Conservation (phyloP, 2,329 filamentous ascomycete genomes). For the Calonectria pseudoreteaudii region DNA sequence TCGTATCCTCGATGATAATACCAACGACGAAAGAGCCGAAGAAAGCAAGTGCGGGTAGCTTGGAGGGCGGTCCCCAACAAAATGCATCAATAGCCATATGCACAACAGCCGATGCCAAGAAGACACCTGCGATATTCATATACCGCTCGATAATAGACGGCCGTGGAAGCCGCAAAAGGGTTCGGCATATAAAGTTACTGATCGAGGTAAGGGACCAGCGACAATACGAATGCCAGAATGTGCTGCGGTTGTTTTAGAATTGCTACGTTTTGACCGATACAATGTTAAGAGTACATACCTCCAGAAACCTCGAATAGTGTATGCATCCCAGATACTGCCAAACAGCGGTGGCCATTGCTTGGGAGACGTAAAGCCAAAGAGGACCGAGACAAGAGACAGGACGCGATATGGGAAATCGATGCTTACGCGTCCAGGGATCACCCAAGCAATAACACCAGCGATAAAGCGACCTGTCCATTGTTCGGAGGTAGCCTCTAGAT, state of each 20-base stretch:
- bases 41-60: conserved; percentile 10
- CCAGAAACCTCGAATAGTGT: conserved; percentile 29
- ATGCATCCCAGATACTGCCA: conserved; percentile 25
- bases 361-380: not conserved
- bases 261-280: not conserved
- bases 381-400: conserved; percentile 4
- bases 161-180: conserved; percentile 15
- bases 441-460: conserved; percentile 4
- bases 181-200: conserved; percentile 27
- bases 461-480: conserved; percentile 25
- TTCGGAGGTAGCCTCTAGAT: conserved; percentile 22
- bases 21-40: conserved; percentile 17
- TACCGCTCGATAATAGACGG: conserved; percentile 20
- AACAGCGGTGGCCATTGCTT: conserved; percentile 29
- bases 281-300: conserved; percentile 12
- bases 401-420: conserved; percentile 17
- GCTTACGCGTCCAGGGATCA: conserved; percentile 4
- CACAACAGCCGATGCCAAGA: conserved; percentile 21
- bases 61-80: not conserved
- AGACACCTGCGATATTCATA: conserved; percentile 23
- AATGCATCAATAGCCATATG: conserved; percentile 20
- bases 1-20: conserved; percentile 17
- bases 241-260: conserved; percentile 10
- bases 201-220: conserved; percentile 28
- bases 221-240: conserved; percentile 27